Percentiles rank a stretch among this genome's conserved stretches.
phyloP scores from a whole-genome alignment of 257 asterid species.

The Buddleja alternifolia region DNA sequence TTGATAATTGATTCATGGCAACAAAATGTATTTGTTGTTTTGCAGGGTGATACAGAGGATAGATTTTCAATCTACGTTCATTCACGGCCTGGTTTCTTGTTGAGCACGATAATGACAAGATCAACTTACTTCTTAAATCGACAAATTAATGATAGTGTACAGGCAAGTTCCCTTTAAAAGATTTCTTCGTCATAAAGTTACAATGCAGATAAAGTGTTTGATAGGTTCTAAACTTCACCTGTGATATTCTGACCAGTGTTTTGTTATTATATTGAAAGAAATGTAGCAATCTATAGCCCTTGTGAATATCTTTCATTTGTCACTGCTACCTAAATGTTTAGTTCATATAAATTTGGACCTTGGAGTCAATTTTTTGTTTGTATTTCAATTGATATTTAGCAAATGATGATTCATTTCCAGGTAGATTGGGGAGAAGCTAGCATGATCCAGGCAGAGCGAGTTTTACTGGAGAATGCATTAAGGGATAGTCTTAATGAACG shows the following conservation, averaged over 20 bases:
- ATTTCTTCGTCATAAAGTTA: neutral
- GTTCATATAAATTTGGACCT: conserved; percentile 12
- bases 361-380: conserved; percentile 14
- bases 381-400: conserved; percentile 35
- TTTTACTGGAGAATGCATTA: conserved; percentile 63
- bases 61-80: conserved; percentile 70
- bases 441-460: conserved; percentile 83
- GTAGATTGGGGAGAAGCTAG: conserved; percentile 90
- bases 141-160: conserved; percentile 70
- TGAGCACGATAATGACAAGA: conserved; percentile 62
- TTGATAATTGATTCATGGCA: conserved; percentile 4
- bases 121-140: conserved; percentile 63
- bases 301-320: neutral
- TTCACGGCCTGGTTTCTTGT: conserved; percentile 72
- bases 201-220: neutral
- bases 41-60: conserved; percentile 62
- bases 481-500: conserved; percentile 59
- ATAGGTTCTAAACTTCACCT: neutral
- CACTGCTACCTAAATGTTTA: neutral
- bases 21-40: conserved; percentile 27
- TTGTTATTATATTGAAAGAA: neutral
- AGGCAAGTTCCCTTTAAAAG: conserved; percentile 43
- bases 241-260: neutral
- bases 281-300: neutral
- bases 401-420: conserved; percentile 42